Evolutionary conservation across 139 green algal genomes (phyloP).

Genomic region (Pseudopediastrum boryanum): DNA sequence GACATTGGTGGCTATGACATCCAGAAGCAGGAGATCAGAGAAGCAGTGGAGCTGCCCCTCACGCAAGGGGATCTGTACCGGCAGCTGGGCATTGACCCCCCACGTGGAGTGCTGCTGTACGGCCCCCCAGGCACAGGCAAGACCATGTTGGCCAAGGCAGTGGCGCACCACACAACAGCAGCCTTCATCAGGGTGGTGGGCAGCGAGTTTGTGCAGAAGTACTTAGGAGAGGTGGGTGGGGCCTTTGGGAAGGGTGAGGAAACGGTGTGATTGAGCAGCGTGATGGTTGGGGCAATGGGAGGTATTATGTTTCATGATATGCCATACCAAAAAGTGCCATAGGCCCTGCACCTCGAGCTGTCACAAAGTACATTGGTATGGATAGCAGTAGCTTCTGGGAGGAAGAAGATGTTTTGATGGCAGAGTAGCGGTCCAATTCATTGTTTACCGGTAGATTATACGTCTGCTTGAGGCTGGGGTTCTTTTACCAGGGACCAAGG

Average conservation of each 20-base stretch:
- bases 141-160: constrained; percentile 96
- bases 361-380: no score
- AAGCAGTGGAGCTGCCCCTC: constrained; percentile 98
- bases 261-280: no score
- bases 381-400: neutral
- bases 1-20: constrained; percentile 98
- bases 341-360: no score
- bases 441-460: no score
- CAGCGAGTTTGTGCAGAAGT: constrained; percentile 99
- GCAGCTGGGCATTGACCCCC: constrained; percentile 97
- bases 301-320: no score
- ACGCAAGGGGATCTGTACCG: constrained; percentile 95
- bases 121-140: constrained; percentile 90
- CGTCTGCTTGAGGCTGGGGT: no score
- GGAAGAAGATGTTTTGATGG: no score
- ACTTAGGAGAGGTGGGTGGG: constrained; percentile 90
- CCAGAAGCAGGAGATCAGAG: constrained; percentile 99
- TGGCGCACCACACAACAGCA: constrained; percentile 97
- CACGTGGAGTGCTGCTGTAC: constrained; percentile 96
- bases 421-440: neutral
- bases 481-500: no score
- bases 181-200: constrained; percentile 98
- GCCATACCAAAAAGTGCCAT: no score
- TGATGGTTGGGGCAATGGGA: neutral
- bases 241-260: no score